Percentiles rank a stretch among this genome's conserved stretches.
phyloP scores from a whole-genome alignment of 2,329 filamentous ascomycete genomes.

The Venturia nashicola region DNA sequence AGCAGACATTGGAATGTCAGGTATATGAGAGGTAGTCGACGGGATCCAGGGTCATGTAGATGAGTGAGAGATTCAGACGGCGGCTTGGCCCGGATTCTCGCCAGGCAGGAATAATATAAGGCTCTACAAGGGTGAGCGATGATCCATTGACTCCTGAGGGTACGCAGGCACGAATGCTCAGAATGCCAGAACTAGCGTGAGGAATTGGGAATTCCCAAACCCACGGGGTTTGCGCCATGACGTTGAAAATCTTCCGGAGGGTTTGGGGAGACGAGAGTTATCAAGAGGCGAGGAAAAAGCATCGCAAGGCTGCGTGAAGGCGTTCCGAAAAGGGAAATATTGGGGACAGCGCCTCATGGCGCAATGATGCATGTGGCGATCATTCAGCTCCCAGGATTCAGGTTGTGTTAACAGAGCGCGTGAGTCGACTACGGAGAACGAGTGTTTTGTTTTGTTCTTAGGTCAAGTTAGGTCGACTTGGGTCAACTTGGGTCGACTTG shows the following conservation, averaged over 20 bases:
- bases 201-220: background rate
- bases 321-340: background rate
- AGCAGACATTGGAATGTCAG: background rate
- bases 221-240: no score
- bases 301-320: background rate
- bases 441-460: background rate
- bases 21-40: background rate
- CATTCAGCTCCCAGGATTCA: background rate
- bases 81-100: background rate
- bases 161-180: background rate
- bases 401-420: background rate
- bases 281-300: background rate
- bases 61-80: background rate
- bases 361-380: background rate
- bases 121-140: background rate
- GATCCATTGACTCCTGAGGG: background rate
- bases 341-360: background rate
- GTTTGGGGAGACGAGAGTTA: background rate
- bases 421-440: background rate
- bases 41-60: background rate
- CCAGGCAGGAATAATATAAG: background rate
- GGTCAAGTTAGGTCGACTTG: no score
- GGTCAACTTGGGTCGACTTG: no score
- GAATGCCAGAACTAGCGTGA: background rate
- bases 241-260: background rate